Evolutionary conservation across 495 filamentous ascomycete genomes (phyloP).

Genomic region (Evansstolkia leycettana): DNA sequence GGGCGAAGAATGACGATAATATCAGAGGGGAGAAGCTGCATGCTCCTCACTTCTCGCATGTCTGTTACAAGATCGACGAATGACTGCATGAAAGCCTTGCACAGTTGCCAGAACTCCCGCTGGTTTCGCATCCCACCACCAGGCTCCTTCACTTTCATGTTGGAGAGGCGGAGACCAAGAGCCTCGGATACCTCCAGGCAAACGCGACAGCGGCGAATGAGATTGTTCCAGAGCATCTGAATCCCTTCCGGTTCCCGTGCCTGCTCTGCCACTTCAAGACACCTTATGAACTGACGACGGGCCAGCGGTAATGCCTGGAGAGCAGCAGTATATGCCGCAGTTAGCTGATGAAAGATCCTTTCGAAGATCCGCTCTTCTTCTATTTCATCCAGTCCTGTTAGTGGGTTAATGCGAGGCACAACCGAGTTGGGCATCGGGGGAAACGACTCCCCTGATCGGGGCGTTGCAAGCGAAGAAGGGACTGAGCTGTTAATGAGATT

Average conservation of each 20-base stretch:
- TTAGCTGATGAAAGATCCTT: conserved; percentile 61
- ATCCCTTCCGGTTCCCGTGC: conserved; percentile 37
- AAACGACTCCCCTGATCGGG: conserved; percentile 72
- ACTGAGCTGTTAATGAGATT: conserved; percentile 35
- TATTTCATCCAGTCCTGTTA: conserved; percentile 47
- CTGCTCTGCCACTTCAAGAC: conserved; percentile 33
- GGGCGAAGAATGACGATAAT: conserved; percentile 60
- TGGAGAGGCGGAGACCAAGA: conserved; percentile 58
- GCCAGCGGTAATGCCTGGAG: conserved; percentile 54
- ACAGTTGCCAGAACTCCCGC: conserved; percentile 70
- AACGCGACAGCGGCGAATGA: conserved; percentile 51
- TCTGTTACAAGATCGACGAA: conserved; percentile 63
- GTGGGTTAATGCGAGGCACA: conserved; percentile 34
- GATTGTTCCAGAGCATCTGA: conserved; percentile 52
- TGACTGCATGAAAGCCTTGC: conserved; percentile 62
- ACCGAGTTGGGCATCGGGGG: conserved; percentile 37
- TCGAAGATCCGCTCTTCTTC: conserved; percentile 74
- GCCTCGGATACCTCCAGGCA: conserved; percentile 53
- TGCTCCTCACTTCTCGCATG: conserved; percentile 53
- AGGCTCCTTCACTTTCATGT: conserved; percentile 74
- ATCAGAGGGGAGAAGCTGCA: conserved; percentile 53
- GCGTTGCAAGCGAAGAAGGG: conserved; percentile 44
- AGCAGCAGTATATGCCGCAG: conserved; percentile 51
- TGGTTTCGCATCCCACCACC: conserved; percentile 56
- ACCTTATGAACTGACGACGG: conserved; percentile 45